Evolutionary conservation across 2,329 filamentous ascomycete genomes (phyloP).

Genomic region (Aaosphaeria arxii): DNA sequence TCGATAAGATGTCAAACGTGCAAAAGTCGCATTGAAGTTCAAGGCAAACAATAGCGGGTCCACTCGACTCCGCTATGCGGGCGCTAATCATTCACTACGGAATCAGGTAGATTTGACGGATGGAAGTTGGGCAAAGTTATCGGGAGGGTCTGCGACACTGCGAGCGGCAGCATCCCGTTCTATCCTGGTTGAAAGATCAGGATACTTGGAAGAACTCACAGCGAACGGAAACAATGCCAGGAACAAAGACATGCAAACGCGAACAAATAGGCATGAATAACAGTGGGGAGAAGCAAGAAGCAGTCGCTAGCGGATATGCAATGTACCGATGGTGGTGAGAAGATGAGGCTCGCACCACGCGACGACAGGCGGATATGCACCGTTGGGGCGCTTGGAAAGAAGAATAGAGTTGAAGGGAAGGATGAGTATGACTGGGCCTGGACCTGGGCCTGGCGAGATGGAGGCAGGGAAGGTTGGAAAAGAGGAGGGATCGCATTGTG

Average conservation of each 20-base stretch:
- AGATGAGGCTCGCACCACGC: constrained; percentile 16
- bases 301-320: neutral
- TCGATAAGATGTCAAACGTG: neutral
- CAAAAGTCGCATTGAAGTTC: neutral
- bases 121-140: neutral
- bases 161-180: constrained; percentile 17
- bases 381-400: constrained; percentile 24
- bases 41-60: no score
- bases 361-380: constrained; percentile 31
- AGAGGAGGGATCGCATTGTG: neutral
- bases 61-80: neutral
- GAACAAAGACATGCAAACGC: neutral
- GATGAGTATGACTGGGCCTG: neutral
- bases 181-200: neutral
- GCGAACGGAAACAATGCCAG: neutral
- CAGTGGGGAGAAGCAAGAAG: neutral
- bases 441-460: constrained; percentile 5
- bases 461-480: constrained; percentile 13
- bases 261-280: no score
- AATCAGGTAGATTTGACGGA: neutral
- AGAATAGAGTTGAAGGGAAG: constrained; percentile 4
- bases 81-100: neutral
- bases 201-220: neutral
- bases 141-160: constrained; percentile 2
- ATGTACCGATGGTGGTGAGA: constrained; percentile 13